Base-by-base conservation (phyloP, 805 yeast genomes). In the Metschnikowia noctiluminum region DNA sequence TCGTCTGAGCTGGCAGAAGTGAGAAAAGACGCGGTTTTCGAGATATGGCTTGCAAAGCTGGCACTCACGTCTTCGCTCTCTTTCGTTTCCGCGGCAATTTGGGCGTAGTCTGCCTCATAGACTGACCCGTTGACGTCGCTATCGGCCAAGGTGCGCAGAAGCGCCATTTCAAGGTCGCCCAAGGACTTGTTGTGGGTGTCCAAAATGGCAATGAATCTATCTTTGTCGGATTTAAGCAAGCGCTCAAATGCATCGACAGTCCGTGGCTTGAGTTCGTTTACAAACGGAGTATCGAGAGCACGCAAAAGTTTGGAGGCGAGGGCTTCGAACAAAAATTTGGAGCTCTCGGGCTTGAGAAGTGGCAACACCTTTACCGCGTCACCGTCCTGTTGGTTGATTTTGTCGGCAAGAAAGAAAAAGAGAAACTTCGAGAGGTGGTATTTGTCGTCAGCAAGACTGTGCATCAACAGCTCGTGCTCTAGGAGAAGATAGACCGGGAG, bases 111-210 rank as follows among this genome's bases (percentile, higher is more conserved):
- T 16, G 45, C 53, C 30, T 44, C 51, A 34, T 49, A 43, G 21
- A 62, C 70, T 10, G 68, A 59, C 26, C 65, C 70, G 13, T 61
- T 57, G 14, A 60, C 49, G 40, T 43, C 41, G 27, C 36, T 45
- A 10, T 55, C 58, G 28, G 66, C 57, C 44, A 89, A 66, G 0
- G 91, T 82, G 1, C 85, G 76, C 66, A 88, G 87, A 40, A 89
- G 68, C 46, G 77, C 74, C 74, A 89, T 78, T 69, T 73, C 78
- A 56, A 73, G 65, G 26, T 70, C 76, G 15, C 62, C 52, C 27
- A 72, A 40, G 26, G 60, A 57, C 40, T 61, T 48, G 21, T 54
- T 50, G 45, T 50, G 41, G 0, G 45, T 43, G 15, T 54, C 51
- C 53, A 71, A 62, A 6, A 47, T 37, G 28, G 55, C 41, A 11